Evolutionary conservation across 768 basidiomycete genomes (phyloP), one percentile per base, ranked within the genome.

Genomic region (Boletellus sp.): DNA sequence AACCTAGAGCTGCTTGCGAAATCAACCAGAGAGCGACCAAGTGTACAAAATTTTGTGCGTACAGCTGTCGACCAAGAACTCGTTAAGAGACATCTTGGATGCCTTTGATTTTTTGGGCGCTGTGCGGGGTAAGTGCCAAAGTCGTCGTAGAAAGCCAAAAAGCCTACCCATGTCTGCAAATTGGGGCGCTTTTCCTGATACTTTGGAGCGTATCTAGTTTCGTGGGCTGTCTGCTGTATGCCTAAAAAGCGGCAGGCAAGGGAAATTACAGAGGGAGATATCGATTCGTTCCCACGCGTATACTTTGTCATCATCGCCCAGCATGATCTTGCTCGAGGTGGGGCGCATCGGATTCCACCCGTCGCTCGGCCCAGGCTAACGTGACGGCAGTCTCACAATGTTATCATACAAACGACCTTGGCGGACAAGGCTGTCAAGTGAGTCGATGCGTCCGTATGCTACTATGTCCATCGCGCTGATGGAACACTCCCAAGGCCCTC

Each of bases 71-170:
- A 84, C 90, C 55, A 98, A 80, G 74, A 97, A 98, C 73, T 88
- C 91, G 70, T 86, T 87, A 53, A 98, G 74, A 51, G 91, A 83
- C 70, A 97, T 90, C 78, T 94, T 96, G 73, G 95, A 85, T 61
- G 81, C 81, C 78, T 90, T 90, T 20, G 56, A 28, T 68, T 85
- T 87, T 74, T 91, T 90, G 31, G 94, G 93, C 57, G 92, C 91
- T 94, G 59, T 17, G 31, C 19, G 12, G 17, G 35, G 20, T 63
- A 33, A 58, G 47, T 23, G 32, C 38, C 34, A 49, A 51, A 1
- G n/a, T 46, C 3, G 12, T n/a, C 10, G 37, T 8, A 33, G 11
- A 33, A 47, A 45, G 41, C 26, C 8, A 12, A 20, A 2, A 19
- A 19, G 33, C 66, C 6, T 42, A 68, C 66, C 59, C 66, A 68